These are phyloP conservation scores for Dalbergia oliveri DNA, from an alignment of 306 rosid species.

Conservation along the genomic window DNA sequence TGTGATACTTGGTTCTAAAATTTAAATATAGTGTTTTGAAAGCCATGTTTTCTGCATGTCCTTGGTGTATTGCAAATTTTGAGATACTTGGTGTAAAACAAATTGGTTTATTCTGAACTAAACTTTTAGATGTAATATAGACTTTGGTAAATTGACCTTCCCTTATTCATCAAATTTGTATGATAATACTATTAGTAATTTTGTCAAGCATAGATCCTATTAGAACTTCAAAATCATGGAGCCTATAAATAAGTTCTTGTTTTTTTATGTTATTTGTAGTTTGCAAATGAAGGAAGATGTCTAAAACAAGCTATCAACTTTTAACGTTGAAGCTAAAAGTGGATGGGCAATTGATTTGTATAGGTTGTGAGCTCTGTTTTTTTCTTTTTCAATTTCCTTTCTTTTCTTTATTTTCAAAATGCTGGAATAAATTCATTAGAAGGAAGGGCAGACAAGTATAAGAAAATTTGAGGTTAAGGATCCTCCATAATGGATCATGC, in stretches of 20 bases:
- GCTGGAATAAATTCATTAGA: too few relatives aligned
- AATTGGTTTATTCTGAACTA: background rate
- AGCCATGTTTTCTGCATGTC: too few relatives aligned
- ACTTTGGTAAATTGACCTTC: background rate
- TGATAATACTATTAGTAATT: background rate
- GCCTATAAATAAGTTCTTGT: background rate
- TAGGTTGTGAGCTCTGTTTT: too few relatives aligned
- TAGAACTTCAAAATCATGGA: conserved; percentile 7
- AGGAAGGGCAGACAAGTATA: too few relatives aligned
- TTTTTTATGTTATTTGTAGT: background rate
- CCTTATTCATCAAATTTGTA: conserved; percentile 4
- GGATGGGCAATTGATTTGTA: too few relatives aligned
- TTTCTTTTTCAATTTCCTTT: too few relatives aligned
- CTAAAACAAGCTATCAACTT: background rate
- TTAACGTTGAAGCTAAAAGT: too few relatives aligned
- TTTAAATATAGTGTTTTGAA: too few relatives aligned
- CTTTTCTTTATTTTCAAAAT: too few relatives aligned
- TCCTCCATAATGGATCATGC: too few relatives aligned
- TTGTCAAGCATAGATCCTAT: background rate
- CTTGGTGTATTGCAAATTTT: background rate
- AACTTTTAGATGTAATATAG: background rate
- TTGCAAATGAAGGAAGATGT: background rate
- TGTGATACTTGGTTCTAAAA: too few relatives aligned
- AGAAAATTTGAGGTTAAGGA: too few relatives aligned
- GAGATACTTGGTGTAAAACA: background rate